phyloP scores from a whole-genome alignment of 2,329 filamentous ascomycete species.

The Talaromyces pinophilus region DNA sequence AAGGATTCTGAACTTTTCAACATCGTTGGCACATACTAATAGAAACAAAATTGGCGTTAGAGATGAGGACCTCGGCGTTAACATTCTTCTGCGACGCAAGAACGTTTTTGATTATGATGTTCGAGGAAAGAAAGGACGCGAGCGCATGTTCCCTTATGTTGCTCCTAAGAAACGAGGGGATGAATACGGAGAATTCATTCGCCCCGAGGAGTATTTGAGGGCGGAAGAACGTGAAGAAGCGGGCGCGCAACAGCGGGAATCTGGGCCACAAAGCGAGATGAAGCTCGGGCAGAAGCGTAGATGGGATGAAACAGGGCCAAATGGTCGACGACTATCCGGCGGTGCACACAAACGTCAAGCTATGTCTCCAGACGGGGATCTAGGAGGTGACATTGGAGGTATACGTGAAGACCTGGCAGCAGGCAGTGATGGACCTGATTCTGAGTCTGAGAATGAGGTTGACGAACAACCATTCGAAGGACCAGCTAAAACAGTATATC shows the following conservation, averaged over 20 bases:
- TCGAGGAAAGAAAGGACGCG: constrained; percentile 83
- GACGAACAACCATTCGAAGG: constrained; percentile 57
- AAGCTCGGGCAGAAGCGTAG: constrained; percentile 88
- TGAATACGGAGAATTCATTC: constrained; percentile 91
- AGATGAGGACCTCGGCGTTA: constrained; percentile 89
- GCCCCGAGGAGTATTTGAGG: constrained; percentile 88
- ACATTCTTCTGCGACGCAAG: constrained; percentile 83
- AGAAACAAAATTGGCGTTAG: constrained; percentile 83
- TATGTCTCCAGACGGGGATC: constrained; percentile 26
- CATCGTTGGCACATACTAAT: constrained; percentile 77
- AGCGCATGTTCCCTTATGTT: constrained; percentile 87
- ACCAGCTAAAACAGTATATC: constrained; percentile 73
- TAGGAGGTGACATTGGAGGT: constrained; percentile 52
- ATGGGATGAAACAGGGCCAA: constrained; percentile 72
- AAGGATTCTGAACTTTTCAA: constrained; percentile 84
- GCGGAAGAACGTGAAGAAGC: constrained; percentile 85
- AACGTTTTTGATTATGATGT: constrained; percentile 94
- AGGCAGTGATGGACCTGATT: constrained; percentile 60
- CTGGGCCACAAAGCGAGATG: constrained; percentile 57
- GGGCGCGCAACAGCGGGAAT: constrained; percentile 61
- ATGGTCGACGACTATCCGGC: constrained; percentile 46
- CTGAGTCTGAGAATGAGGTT: constrained; percentile 53
- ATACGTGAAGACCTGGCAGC: constrained; percentile 48
- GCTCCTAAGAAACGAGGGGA: constrained; percentile 77
- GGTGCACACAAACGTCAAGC: constrained; percentile 45